A percentile compares a stretch with the other conserved stretches of the same genome.
phyloP scores from a whole-genome alignment of 179 eudicot species.

The Camellia oleifera region DNA sequence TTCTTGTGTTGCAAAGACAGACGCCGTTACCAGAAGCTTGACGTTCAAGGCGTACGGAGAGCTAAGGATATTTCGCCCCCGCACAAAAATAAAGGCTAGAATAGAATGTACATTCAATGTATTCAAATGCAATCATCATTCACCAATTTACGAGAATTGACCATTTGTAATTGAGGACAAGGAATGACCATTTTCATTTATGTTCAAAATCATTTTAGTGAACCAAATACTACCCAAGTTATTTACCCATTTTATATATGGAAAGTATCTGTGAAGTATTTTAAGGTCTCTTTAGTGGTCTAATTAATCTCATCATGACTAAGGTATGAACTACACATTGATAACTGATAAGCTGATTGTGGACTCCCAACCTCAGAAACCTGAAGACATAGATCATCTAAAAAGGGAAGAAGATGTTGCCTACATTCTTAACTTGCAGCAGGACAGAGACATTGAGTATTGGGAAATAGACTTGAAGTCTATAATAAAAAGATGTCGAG shows the following conservation, averaged over 20 bases:
- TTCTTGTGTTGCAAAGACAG: too few species aligned
- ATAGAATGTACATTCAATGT: too few species aligned
- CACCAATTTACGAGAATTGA: too few species aligned
- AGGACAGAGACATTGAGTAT: constrained; percentile 81
- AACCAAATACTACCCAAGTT: too few species aligned
- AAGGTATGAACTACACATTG: constrained; percentile 90
- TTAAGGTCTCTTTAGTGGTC: constrained; percentile 9
- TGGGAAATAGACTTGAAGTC: constrained; percentile 84
- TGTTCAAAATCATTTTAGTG: too few species aligned
- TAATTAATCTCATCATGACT: constrained; percentile 17
- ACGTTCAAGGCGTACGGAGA: too few species aligned
- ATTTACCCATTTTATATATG: not conserved
- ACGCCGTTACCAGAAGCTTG: too few species aligned
- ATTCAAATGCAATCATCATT: too few species aligned
- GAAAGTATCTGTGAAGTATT: not conserved
- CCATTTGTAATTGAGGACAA: too few species aligned
- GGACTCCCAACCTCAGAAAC: constrained; percentile 95
- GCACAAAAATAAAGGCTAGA: not conserved
- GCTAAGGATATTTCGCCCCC: too few species aligned
- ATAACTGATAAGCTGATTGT: constrained; percentile 76
- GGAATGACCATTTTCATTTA: too few species aligned
- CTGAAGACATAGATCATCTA: constrained; percentile 87
- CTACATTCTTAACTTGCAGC: constrained; percentile 88
- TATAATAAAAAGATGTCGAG: constrained; percentile 50
- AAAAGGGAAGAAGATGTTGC: constrained; percentile 70